Conservation (phyloP, 768 basidiomycete species). For the Cyclocybe aegerita region DNA sequence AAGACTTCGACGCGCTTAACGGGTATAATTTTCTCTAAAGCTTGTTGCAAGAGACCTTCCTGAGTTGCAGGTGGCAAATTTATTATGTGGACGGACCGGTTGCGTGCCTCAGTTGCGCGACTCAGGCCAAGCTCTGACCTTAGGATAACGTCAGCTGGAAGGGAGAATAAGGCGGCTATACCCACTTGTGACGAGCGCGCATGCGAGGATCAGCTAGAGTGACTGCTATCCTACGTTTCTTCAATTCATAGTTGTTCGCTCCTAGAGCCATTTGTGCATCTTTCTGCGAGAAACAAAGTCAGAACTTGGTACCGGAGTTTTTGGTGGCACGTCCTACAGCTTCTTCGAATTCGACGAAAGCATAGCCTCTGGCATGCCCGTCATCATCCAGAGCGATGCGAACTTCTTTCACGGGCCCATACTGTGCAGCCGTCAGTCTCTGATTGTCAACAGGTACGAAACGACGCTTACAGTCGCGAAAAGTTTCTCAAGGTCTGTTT, state of each 20-base stretch:
- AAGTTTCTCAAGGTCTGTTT: constrained; percentile 74
- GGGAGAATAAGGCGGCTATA: constrained; percentile 1
- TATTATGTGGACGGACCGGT: constrained; percentile 73
- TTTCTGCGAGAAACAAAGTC: constrained; percentile 40
- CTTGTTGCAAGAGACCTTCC: constrained; percentile 91
- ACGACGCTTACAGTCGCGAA: constrained; percentile 65
- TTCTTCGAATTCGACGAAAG: constrained; percentile 87
- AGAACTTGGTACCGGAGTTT: background rate
- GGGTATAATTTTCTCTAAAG: constrained; percentile 71
- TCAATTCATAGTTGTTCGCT: constrained; percentile 86
- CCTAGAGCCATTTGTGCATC: constrained; percentile 69
- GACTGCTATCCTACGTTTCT: constrained; percentile 87
- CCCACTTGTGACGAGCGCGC: constrained; percentile 52
- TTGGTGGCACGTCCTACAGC: constrained; percentile 50
- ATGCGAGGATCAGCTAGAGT: constrained; percentile 79
- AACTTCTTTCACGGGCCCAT: constrained; percentile 79
- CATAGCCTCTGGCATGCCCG: constrained; percentile 79
- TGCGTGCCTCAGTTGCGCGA: constrained; percentile 53
- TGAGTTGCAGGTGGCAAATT: constrained; percentile 77
- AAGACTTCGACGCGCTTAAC: constrained; percentile 80
- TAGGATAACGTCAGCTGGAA: constrained; percentile 1
- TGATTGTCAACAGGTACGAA: background rate
- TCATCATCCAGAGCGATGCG: constrained; percentile 74
- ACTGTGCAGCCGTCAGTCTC: constrained; percentile 42
- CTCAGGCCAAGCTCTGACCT: constrained; percentile 59